Evolutionary conservation across 768 basidiomycete species (phyloP), one percentile per base, ranked within the genome.

Genomic region (Agrocybe praecox): DNA sequence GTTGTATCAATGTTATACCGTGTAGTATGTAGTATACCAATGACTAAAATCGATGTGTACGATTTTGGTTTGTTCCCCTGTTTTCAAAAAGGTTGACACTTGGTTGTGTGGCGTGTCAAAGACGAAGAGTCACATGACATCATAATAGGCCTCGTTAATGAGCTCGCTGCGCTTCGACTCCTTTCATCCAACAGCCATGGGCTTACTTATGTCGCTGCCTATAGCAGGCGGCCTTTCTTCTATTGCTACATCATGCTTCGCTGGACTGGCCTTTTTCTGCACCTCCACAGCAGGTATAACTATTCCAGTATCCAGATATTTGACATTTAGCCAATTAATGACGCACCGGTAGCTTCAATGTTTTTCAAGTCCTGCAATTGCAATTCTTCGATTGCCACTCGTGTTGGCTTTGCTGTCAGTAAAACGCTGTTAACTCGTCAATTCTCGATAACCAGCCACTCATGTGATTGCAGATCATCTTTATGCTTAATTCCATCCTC

Each of bases 331-430:
- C 19, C 55, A 59, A 44, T 32, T 29, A 29, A 48, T 29, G 14
- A 48, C 21, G 10, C 44, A 42, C 45, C 46, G 62, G 65, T 74
- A 87, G 95, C 96, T 3, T 94, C 92, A 33, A 94, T 96, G 85
- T 93, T 97, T 77, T 95, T 88, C 83, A 98, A 97, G 79, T 94
- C 92, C 29, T 99, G 96, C 74, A 98, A 98, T 70, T 99, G 97
- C 76, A 98, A 98, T 70, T 96, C 94, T 9, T 96, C 94, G 0
- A 98, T 99, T 64, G 97, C 97, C 0, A 98, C 96, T 44, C 89
- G 96, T 67, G 89, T 98, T 55, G 96, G 96, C 32, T 97, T 95
- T 73, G 94, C 94, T 15, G 94, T 93, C 69, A 57, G 89, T 51
- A 11, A 29, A 49, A 22, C 7, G 6, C 14, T 47, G 11, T 12